phyloP scores from a whole-genome alignment of 2,329 filamentous ascomycete species.

The Penicillium sp. region DNA sequence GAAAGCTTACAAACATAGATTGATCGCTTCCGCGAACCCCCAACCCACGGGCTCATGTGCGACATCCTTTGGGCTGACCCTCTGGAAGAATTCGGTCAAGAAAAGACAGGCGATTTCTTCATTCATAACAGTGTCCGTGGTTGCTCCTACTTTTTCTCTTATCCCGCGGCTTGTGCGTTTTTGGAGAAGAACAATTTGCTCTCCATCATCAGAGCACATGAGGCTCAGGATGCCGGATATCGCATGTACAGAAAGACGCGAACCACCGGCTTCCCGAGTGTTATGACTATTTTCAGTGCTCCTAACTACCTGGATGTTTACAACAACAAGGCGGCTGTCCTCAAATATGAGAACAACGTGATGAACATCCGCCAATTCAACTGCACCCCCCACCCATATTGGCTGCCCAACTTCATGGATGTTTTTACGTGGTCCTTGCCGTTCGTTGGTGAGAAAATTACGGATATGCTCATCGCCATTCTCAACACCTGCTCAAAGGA shows the following conservation, averaged over 20 bases:
- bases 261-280: constrained; percentile 95
- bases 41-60: constrained; percentile 97
- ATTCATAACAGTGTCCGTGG: constrained; percentile 97
- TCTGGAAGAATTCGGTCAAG: constrained; percentile 95
- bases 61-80: constrained; percentile 99
- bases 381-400: constrained; percentile 98
- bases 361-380: constrained; percentile 99
- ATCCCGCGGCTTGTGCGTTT: constrained; percentile 94
- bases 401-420: constrained; percentile 99
- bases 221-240: constrained; percentile 97
- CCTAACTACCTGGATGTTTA: constrained; percentile 99
- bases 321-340: constrained; percentile 98
- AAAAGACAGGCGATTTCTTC: constrained; percentile 97
- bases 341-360: constrained; percentile 99
- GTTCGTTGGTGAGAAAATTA: constrained; percentile 98
- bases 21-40: constrained; percentile 95
- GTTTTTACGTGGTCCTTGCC: constrained; percentile 99
- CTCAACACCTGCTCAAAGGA: constrained; percentile 99
- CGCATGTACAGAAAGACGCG: constrained; percentile 99
- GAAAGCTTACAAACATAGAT: constrained; percentile 56
- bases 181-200: constrained; percentile 98
- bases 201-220: constrained; percentile 94
- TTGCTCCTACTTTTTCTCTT: constrained; percentile 99
- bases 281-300: constrained; percentile 99
- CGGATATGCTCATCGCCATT: constrained; percentile 98